Evolutionary conservation across 352 stramenopile species (phyloP).

Genomic region (Globisporangium iwayamae): DNA sequence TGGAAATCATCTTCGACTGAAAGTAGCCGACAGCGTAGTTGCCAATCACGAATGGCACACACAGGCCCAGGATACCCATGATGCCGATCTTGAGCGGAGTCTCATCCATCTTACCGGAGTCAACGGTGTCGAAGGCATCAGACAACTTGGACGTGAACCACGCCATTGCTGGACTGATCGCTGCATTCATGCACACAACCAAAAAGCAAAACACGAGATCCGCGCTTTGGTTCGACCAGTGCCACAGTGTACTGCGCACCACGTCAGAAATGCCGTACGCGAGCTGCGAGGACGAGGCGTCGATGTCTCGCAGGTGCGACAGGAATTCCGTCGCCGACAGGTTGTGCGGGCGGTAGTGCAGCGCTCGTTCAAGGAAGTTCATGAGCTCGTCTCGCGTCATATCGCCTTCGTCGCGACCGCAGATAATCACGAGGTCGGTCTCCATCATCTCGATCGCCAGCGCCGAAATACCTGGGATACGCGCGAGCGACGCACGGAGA

Average conservation of each 20-base stretch:
- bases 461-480: slow-evolving; percentile 79
- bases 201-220: slow-evolving; percentile 75
- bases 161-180: slow-evolving; percentile 73
- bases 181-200: slow-evolving; percentile 80
- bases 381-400: slow-evolving; percentile 87
- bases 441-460: slow-evolving; percentile 88
- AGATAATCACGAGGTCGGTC: slow-evolving; percentile 86
- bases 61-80: slow-evolving; percentile 67
- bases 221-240: slow-evolving; percentile 83
- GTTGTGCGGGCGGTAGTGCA: slow-evolving; percentile 71
- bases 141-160: slow-evolving; percentile 75
- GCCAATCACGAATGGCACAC: slow-evolving; percentile 82
- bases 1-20: slow-evolving; percentile 90
- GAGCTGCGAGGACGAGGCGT: slow-evolving; percentile 69
- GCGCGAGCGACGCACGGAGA: slow-evolving; percentile 66
- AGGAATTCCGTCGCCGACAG: slow-evolving; percentile 83
- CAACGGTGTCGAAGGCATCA: slow-evolving; percentile 59
- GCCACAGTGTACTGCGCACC: slow-evolving; percentile 70
- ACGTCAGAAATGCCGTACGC: slow-evolving; percentile 77
- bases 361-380: slow-evolving; percentile 77
- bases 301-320: slow-evolving; percentile 78
- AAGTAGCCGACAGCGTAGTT: slow-evolving; percentile 87
- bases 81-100: slow-evolving; percentile 64
- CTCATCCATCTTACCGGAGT: slow-evolving; percentile 37
- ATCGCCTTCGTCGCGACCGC: slow-evolving; percentile 77